These are phyloP conservation scores for Lathyrus sativus DNA, from an alignment of 306 rosid species.

Conservation along the genomic window DNA sequence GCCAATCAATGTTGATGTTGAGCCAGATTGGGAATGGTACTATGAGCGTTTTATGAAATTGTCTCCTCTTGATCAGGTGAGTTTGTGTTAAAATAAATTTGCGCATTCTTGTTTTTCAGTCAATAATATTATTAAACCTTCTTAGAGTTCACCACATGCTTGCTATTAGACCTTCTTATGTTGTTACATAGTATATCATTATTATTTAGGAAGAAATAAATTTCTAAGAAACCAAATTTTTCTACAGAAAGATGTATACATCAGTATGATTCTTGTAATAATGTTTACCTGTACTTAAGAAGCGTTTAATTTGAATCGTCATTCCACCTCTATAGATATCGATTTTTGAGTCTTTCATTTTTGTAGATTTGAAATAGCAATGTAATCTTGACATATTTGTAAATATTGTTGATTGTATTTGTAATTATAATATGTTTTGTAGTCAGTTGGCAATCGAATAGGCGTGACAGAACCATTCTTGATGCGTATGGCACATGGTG, in stretches of 20 bases:
- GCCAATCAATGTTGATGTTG: conserved; percentile 87
- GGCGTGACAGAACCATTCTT: conserved; percentile 91
- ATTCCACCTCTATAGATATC: conserved; percentile 14
- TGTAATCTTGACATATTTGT: conserved; percentile 35
- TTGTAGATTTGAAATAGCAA: conserved; percentile 20
- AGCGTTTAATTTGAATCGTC: conserved; percentile 20
- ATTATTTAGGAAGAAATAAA: neutral
- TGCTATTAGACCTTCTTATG: conserved; percentile 14
- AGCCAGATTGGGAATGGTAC: conserved; percentile 94
- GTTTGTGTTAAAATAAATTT: neutral
- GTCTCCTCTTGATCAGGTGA: conserved; percentile 88
- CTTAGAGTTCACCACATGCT: conserved; percentile 34
- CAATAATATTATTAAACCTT: conserved; percentile 6
- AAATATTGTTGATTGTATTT: conserved; percentile 24
- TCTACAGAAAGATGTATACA: neutral
- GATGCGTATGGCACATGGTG: conserved; percentile 98
- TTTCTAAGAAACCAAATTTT: conserved; percentile 5
- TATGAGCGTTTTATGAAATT: conserved; percentile 78
- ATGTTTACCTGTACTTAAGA: neutral
- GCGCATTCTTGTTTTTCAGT: conserved; percentile 22
- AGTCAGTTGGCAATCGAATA: conserved; percentile 94
- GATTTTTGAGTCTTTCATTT: conserved; percentile 15
- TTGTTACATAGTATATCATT: conserved; percentile 25
- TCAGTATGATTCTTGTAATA: conserved; percentile 21
- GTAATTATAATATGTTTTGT: conserved; percentile 41